phyloP scores from a whole-genome alignment of 805 yeast genomes.

The Pichia californica region DNA sequence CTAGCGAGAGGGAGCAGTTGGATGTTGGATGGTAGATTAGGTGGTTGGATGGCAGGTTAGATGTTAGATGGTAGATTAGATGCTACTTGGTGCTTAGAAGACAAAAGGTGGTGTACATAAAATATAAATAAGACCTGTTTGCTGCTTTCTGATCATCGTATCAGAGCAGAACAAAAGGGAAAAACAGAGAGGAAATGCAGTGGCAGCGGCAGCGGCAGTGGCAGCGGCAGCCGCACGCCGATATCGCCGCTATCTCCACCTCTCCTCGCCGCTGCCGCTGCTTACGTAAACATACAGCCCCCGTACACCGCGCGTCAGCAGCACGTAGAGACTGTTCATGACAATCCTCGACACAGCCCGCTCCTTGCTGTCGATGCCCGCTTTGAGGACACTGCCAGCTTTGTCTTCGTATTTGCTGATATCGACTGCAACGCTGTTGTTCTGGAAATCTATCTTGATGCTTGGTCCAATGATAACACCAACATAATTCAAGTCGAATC shows the following conservation, averaged over 20 bases:
- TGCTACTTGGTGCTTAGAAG: too few relatives aligned
- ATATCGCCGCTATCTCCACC: neutral
- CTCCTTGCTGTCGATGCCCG: neutral
- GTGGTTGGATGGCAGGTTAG: too few relatives aligned
- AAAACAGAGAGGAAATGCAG: too few relatives aligned
- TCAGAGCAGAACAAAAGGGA: too few relatives aligned
- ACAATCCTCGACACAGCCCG: conserved; percentile 32
- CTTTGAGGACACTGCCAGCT: conserved; percentile 31
- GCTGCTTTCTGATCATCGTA: too few relatives aligned
- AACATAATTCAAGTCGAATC: conserved; percentile 42
- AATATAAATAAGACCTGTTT: too few relatives aligned
- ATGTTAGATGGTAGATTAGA: too few relatives aligned
- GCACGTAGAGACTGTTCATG: conserved; percentile 38
- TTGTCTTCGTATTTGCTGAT: conserved; percentile 38
- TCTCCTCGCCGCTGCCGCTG: conserved; percentile 17
- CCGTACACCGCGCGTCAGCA: conserved; percentile 40
- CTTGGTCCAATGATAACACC: conserved; percentile 41
- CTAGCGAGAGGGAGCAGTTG: too few relatives aligned
- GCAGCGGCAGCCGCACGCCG: too few relatives aligned
- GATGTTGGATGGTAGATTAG: too few relatives aligned
- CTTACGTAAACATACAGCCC: conserved; percentile 36
- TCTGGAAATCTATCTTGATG: conserved; percentile 32
- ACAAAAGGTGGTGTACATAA: too few relatives aligned
- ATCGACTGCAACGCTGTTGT: conserved; percentile 29
- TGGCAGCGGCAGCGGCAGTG: too few relatives aligned